Conservation (phyloP, 352 stramenopile genomes). For the Lagenidium giganteum region DNA sequence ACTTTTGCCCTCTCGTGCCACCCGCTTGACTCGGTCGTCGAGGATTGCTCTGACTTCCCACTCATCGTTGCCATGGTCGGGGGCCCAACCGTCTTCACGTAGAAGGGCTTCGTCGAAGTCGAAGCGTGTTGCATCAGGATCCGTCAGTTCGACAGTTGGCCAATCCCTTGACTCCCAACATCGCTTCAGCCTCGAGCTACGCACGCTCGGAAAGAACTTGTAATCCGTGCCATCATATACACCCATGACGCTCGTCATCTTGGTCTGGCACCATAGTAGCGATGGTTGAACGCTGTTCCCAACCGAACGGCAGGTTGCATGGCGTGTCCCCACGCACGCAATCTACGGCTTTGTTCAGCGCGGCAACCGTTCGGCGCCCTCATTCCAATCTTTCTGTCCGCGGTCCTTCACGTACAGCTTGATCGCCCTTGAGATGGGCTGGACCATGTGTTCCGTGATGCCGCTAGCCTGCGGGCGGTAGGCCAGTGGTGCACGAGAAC, state of each 20-base stretch:
- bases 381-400: constrained; percentile 10
- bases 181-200: constrained; percentile 10
- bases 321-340: no score
- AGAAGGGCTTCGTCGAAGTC: constrained; percentile 20
- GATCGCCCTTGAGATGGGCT: constrained; percentile 2
- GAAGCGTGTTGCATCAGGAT: background rate
- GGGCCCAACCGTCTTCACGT: constrained; percentile 14
- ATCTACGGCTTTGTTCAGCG: constrained; percentile 9
- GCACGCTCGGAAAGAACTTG: constrained; percentile 8
- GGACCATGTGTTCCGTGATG: constrained; percentile 9
- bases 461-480: constrained; percentile 13
- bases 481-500: background rate
- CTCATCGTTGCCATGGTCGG: constrained; percentile 2
- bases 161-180: no score
- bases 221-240: constrained; percentile 20
- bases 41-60: constrained; percentile 13
- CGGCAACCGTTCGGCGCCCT: constrained; percentile 11
- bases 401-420: constrained; percentile 14
- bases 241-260: no score
- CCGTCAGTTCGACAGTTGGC: constrained; percentile 2
- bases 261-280: no score
- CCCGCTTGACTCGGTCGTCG: no score
- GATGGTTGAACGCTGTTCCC: constrained; percentile 4
- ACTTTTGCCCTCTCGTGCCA: no score
- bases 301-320: background rate